Conservation (phyloP, 306 rosid genomes). For the Medicago arabica region DNA sequence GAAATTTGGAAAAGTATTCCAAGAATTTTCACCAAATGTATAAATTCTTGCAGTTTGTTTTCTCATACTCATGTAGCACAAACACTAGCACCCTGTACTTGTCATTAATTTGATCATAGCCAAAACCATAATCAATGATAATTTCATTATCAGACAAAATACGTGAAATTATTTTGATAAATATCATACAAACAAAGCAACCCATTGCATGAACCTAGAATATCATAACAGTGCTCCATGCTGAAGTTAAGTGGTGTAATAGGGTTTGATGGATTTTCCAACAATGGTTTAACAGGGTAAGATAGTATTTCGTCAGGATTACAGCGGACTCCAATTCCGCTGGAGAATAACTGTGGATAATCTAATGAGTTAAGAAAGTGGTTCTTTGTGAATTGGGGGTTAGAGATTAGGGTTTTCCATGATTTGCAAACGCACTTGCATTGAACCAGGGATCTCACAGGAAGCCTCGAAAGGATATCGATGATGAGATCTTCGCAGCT, state of each 20-base stretch:
- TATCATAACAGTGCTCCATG: background rate
- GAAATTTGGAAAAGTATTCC: background rate
- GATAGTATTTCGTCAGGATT: background rate
- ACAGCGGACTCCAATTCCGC: too few species aligned
- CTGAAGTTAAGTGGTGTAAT: background rate
- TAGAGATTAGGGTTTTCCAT: slow-evolving; percentile 38
- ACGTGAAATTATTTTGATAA: background rate
- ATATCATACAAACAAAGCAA: background rate
- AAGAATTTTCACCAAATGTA: background rate
- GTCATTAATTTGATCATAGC: slow-evolving; percentile 37
- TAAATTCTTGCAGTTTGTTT: background rate
- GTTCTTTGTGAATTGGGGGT: slow-evolving; percentile 20
- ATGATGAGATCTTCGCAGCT: background rate
- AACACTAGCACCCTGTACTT: slow-evolving; percentile 15
- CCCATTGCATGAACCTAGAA: slow-evolving; percentile 41
- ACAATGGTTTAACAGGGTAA: background rate
- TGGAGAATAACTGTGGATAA: too few species aligned
- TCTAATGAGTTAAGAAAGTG: background rate
- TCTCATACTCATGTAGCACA: background rate
- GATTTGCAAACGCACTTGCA: slow-evolving; percentile 22
- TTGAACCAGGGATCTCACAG: background rate
- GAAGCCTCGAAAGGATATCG: slow-evolving; percentile 33
- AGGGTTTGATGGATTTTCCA: background rate
- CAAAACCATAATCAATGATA: slow-evolving; percentile 9
- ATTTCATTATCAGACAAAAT: background rate